Evolutionary conservation across 768 basidiomycete species (phyloP), one percentile per base, ranked within the genome.

Genomic region (Gelatoporia subvermispora): DNA sequence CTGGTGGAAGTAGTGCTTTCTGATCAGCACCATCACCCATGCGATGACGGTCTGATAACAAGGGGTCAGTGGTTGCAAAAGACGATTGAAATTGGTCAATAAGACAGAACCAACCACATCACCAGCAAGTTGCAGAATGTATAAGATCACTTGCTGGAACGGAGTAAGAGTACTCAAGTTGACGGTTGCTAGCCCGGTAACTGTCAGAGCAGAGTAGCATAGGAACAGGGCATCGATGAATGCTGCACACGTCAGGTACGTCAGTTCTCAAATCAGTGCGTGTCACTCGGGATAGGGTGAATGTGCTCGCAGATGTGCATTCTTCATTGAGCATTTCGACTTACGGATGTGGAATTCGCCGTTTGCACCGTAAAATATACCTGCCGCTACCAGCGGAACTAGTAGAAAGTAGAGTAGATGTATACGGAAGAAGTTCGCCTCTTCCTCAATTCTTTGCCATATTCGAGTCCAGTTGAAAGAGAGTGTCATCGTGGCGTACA

Each of bases 361-460:
- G 65, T 85, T 85, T 34, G 67, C 75, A 1, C 68, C 84, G 58
- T 79, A 88, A 66, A 88, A 82, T 25, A 91, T 78, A 3, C 68
- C 80, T 11, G 79, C 76, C 22, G 73, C 65, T 41, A 87, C 64
- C 24, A 88, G 70, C 2, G 86, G 86, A 8, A 78, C 64, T 49
- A 84, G 53, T 15, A 72, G 72, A 60, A 81, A 80, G 18, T 72
- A 73, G 22, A 67, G 46, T 9, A 81, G 60, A 41, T 80, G 78
- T 7, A 76, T 49, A 8, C 81, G 68, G 53, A 76, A 82, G 64
- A 82, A 82, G 21, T 78, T 82, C 52, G 65, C 59, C 48, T 66
- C 62, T 35, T 53, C 43, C 43, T 57, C 48, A 35, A 57, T 42
- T 50, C 49, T 53, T 25, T 55, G 52, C 25, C 51, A 44, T 35